Conservation (phyloP, 345 rosid genomes). For the Salix exigua region DNA sequence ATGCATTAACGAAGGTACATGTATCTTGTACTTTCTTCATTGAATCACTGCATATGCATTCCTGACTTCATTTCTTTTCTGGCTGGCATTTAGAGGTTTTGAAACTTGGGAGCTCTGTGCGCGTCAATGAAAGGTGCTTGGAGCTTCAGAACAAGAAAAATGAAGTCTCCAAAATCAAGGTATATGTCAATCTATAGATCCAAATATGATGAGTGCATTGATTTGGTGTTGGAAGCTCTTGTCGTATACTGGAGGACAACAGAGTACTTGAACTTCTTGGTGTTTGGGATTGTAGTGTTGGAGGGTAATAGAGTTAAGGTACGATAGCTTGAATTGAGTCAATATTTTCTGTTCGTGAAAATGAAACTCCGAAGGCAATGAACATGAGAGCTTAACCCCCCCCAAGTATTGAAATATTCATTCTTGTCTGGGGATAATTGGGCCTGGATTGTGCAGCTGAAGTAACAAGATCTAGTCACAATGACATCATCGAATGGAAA, state of each 20-base stretch:
- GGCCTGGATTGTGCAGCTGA: not conserved
- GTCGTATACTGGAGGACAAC: too few relatives aligned
- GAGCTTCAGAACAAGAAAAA: conserved; percentile 69
- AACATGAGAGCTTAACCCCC: too few relatives aligned
- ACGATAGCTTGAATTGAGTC: too few relatives aligned
- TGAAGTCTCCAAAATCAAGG: conserved; percentile 65
- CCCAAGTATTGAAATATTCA: not conserved
- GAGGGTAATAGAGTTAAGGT: too few relatives aligned
- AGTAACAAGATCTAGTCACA: not conserved
- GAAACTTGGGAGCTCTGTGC: conserved; percentile 53
- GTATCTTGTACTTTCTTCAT: not conserved
- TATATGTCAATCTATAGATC: conserved; percentile 19
- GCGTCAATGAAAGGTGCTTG: conserved; percentile 79
- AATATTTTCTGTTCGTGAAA: too few relatives aligned
- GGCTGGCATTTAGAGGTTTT: conserved; percentile 54
- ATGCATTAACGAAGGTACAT: conserved; percentile 77
- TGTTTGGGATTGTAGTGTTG: too few relatives aligned
- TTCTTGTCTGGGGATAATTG: not conserved
- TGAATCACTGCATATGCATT: not conserved
- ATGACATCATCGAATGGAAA: too few relatives aligned
- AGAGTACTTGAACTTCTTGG: too few relatives aligned
- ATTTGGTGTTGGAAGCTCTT: not conserved
- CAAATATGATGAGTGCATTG: not conserved
- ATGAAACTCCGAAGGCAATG: too few relatives aligned
- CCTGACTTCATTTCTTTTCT: conserved; percentile 12